Percentiles rank a stretch among this genome's conserved stretches.
Conservation (phyloP, 441 rosid species). For the Euphorbia schlechtendalii region DNA sequence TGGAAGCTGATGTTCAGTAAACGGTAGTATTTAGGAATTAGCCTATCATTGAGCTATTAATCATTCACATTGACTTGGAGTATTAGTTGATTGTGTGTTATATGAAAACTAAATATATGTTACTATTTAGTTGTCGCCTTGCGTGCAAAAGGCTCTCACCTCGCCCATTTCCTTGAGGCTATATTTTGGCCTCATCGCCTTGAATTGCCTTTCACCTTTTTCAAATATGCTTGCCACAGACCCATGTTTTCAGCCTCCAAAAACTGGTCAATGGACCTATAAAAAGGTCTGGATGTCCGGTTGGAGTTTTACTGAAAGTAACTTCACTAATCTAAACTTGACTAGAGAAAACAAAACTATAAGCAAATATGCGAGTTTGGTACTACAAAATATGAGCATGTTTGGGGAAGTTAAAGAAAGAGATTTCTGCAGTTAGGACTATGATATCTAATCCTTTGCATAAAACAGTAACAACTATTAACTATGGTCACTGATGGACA, state of each 20-base stretch:
- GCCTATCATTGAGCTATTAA: no score
- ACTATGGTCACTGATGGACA: background rate
- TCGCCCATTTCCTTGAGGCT: no score
- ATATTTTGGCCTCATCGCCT: no score
- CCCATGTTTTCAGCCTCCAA: background rate
- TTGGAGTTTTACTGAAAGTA: background rate
- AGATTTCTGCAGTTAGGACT: background rate
- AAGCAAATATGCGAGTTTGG: background rate
- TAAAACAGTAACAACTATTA: background rate
- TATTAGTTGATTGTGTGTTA: no score
- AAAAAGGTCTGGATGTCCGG: background rate
- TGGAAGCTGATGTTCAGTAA: no score
- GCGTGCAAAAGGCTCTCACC: no score
- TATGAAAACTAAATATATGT: no score
- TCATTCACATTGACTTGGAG: no score
- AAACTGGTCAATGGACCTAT: background rate
- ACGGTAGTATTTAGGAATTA: no score
- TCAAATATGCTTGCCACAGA: background rate
- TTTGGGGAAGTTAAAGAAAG: background rate
- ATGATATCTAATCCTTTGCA: no score
- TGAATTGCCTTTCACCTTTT: no score
- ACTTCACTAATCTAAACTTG: background rate
- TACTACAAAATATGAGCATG: background rate
- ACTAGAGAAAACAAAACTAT: constrained; percentile 1
- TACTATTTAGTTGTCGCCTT: no score